Evolutionary conservation across 352 stramenopile genomes (phyloP).

Genomic region (Globisporangium uncinulatum): DNA sequence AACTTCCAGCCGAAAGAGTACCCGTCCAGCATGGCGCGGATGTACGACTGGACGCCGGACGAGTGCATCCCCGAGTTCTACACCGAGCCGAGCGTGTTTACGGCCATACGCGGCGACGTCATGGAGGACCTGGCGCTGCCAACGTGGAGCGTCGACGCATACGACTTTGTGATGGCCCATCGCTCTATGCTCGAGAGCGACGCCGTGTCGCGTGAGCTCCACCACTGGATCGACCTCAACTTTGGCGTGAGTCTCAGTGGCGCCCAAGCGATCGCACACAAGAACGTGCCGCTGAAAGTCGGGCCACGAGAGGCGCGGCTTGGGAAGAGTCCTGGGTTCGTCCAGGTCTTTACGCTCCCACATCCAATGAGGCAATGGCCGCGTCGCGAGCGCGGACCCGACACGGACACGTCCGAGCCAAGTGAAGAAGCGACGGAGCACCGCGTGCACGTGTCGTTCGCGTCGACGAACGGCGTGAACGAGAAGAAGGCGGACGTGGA

Average conservation of each 20-base stretch:
- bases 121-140: slow-evolving; percentile 78
- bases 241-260: slow-evolving; percentile 88
- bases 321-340: slow-evolving; percentile 68
- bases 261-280: slow-evolving; percentile 73
- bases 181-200: slow-evolving; percentile 90
- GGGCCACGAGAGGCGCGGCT: slow-evolving; percentile 13
- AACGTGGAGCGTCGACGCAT: slow-evolving; percentile 55
- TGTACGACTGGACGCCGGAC: slow-evolving; percentile 95
- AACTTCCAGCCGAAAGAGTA: slow-evolving; percentile 95
- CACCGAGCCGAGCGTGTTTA: slow-evolving; percentile 81
- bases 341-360: slow-evolving; percentile 50
- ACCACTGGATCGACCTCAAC: slow-evolving; percentile 96
- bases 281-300: slow-evolving; percentile 87
- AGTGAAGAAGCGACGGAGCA: neutral
- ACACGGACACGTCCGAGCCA: no score
- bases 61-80: slow-evolving; percentile 97
- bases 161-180: slow-evolving; percentile 88
- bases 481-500: slow-evolving; percentile 14
- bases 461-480: slow-evolving; percentile 8
- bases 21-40: slow-evolving; percentile 78
- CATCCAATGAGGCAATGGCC: slow-evolving; percentile 21
- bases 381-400: neutral
- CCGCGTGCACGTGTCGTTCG: slow-evolving; percentile 4
- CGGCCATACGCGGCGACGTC: slow-evolving; percentile 58
- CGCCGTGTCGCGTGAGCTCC: slow-evolving; percentile 78